Evolutionary conservation across 2,329 filamentous ascomycete species (phyloP).

Genomic region (Acarospora socialis): DNA sequence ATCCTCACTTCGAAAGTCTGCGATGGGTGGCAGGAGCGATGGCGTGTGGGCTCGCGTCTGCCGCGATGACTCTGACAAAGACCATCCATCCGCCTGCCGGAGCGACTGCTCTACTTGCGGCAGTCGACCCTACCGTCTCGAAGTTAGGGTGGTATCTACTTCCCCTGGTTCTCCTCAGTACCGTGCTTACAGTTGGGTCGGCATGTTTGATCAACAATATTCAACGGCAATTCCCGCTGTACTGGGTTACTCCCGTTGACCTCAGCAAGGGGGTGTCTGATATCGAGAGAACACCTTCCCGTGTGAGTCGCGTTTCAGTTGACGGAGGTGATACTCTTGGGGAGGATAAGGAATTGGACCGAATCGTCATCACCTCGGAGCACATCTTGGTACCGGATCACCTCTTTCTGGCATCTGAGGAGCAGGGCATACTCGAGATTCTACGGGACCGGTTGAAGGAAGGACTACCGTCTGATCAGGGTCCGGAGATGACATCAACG

Average conservation of each 20-base stretch:
- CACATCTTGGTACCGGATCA: slow-evolving; percentile 13
- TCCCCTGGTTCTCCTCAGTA: slow-evolving; percentile 47
- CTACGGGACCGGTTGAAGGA: slow-evolving; percentile 11
- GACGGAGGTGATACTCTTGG: neutral
- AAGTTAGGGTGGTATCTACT: slow-evolving; percentile 55
- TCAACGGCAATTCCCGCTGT: slow-evolving; percentile 50
- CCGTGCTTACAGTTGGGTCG: slow-evolving; percentile 44
- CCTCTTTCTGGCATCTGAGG: slow-evolving; percentile 12
- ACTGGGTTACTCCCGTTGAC: slow-evolving; percentile 50
- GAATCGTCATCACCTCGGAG: slow-evolving; percentile 11
- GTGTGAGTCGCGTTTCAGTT: no score
- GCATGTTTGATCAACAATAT: slow-evolving; percentile 57
- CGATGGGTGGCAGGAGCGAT: slow-evolving; percentile 53
- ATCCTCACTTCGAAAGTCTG: slow-evolving; percentile 33
- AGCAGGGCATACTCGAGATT: slow-evolving; percentile 13
- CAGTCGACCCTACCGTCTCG: slow-evolving; percentile 40
- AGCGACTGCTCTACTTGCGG: slow-evolving; percentile 56
- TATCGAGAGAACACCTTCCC: neutral
- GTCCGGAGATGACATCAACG: no score
- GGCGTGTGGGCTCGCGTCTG: slow-evolving; percentile 47
- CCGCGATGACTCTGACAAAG: slow-evolving; percentile 54
- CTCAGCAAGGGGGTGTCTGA: neutral
- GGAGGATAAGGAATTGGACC: slow-evolving; percentile 1
- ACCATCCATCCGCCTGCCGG: slow-evolving; percentile 63
- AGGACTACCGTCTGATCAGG: no score